Evolutionary conservation across 306 rosid genomes (phyloP).

Genomic region (Hippophae tibetana): DNA sequence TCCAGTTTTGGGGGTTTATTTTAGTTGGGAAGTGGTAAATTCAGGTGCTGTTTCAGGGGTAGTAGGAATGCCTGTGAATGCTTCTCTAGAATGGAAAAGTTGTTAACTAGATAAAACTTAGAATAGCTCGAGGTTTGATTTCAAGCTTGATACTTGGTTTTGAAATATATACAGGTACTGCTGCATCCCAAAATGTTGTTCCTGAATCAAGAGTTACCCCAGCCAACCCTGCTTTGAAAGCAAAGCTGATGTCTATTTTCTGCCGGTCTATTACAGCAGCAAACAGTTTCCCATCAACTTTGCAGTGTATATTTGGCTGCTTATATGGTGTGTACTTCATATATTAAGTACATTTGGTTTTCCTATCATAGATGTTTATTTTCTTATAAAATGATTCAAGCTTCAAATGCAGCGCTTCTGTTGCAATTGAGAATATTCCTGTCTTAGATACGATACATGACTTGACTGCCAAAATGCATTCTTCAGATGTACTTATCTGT

Average conservation of each 20-base stretch:
- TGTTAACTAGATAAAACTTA: too few relatives aligned
- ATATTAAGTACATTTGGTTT: slow-evolving; percentile 4
- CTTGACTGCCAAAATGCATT: too few relatives aligned
- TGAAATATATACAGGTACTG: slow-evolving; percentile 43
- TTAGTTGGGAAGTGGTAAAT: too few relatives aligned
- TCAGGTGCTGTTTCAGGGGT: too few relatives aligned
- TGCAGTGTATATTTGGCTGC: slow-evolving; percentile 96
- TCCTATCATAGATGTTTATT: too few relatives aligned
- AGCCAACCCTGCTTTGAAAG: slow-evolving; percentile 60
- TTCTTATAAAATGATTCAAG: neutral
- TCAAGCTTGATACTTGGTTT: slow-evolving; percentile 16
- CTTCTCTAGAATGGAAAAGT: too few relatives aligned
- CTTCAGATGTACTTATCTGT: too few relatives aligned
- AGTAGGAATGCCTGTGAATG: too few relatives aligned
- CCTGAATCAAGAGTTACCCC: slow-evolving; percentile 70
- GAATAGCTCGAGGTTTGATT: slow-evolving; percentile 5
- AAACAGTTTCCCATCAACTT: slow-evolving; percentile 82
- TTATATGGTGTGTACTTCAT: slow-evolving; percentile 56
- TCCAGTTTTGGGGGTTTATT: too few relatives aligned
- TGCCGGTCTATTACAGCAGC: slow-evolving; percentile 91
- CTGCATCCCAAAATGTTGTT: slow-evolving; percentile 47
- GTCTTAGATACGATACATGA: too few relatives aligned
- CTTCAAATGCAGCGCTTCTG: too few relatives aligned
- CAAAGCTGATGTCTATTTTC: slow-evolving; percentile 79
- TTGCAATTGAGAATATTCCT: too few relatives aligned